A percentile compares a stretch with the other conserved stretches of the same genome.
Conservation (phyloP, 2,329 filamentous ascomycete species). For the Alternaria dauci region DNA sequence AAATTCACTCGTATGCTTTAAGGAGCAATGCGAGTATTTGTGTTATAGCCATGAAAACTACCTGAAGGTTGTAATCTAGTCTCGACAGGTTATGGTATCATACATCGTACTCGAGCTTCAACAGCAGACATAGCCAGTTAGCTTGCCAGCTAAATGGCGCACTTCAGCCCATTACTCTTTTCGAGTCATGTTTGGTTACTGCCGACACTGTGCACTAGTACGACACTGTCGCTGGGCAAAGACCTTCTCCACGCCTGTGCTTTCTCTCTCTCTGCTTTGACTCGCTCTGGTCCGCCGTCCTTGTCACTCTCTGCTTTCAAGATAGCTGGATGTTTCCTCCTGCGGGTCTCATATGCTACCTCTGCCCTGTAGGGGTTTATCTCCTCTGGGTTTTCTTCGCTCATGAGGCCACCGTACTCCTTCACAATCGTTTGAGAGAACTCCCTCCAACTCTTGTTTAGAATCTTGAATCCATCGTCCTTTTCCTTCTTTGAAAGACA, state of each 20-base stretch:
- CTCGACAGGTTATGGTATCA: not conserved
- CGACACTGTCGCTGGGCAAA: not conserved
- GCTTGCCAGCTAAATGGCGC: not conserved
- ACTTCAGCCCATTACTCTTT: not conserved
- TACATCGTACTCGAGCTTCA: not conserved
- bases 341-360: conserved; percentile 1
- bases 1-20: too few species aligned
- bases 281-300: not conserved
- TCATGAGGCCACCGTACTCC: not conserved
- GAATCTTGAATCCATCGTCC: conserved; percentile 53
- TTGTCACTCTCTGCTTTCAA: not conserved
- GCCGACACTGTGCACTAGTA: not conserved
- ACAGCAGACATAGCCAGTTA: not conserved
- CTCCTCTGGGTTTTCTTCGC: not conserved
- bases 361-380: conserved; percentile 9
- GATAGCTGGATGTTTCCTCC: not conserved
- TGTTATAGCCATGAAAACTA: not conserved
- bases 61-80: not conserved
- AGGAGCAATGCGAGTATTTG: not conserved
- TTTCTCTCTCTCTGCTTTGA: not conserved
- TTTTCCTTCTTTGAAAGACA: conserved; percentile 53
- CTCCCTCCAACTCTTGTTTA: conserved; percentile 64
- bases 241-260: not conserved
- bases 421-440: conserved; percentile 58
- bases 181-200: too few species aligned